Percentiles rank a stretch among this genome's conserved stretches.
Conservation (phyloP, 192 early-diverging fungal species). For the Podila epicladia region DNA sequence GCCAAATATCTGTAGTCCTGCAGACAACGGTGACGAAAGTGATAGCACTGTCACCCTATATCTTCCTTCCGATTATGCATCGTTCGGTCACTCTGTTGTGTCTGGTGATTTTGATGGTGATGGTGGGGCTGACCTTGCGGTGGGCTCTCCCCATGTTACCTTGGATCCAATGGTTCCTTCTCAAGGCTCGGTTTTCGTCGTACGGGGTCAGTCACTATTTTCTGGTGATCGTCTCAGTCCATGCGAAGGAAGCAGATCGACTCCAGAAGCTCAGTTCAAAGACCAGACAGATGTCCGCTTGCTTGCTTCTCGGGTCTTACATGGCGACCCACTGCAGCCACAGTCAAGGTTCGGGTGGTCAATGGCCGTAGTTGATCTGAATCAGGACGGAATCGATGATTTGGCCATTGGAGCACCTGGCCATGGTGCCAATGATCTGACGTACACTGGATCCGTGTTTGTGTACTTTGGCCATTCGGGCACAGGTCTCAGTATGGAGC, state of each 20-base stretch:
- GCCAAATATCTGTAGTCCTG: conserved; percentile 14
- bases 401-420: conserved; percentile 77
- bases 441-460: conserved; percentile 65
- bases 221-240: background rate
- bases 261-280: conserved; percentile 7
- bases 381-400: conserved; percentile 89
- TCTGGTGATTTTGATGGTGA: conserved; percentile 79
- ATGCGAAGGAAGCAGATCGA: conserved; percentile 1
- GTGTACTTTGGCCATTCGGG: conserved; percentile 71
- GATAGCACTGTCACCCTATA: conserved; percentile 34
- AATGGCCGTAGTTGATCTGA: conserved; percentile 81
- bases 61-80: conserved; percentile 63
- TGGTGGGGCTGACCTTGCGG: conserved; percentile 66
- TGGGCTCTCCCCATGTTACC: conserved; percentile 70
- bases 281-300: conserved; percentile 55
- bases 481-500: conserved; percentile 55
- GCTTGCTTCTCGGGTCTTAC: conserved; percentile 34
- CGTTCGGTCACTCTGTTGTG: conserved; percentile 70
- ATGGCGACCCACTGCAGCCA: conserved; percentile 17
- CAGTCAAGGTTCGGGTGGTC: conserved; percentile 79
- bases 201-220: conserved; percentile 33
- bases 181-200: conserved; percentile 69
- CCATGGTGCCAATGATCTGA: conserved; percentile 41
- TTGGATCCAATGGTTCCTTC: conserved; percentile 27
- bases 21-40: conserved; percentile 19